Evolutionary conservation across 805 yeast species (phyloP), one percentile per base, ranked within the genome.

Genomic region (Saccharomyces paradoxus): DNA sequence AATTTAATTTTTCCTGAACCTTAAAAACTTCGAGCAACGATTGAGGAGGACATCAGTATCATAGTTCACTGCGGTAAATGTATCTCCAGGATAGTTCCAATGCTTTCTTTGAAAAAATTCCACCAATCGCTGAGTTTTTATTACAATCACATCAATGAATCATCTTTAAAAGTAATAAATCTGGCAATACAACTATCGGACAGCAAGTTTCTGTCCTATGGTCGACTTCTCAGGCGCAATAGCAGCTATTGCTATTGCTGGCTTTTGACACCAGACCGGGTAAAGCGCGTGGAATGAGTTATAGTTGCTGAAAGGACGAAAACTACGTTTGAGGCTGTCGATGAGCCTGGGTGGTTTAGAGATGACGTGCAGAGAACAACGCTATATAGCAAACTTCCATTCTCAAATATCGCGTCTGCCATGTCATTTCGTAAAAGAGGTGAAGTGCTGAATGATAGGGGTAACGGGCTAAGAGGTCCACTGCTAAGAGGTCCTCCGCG

Each of bases 381-480:
- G 24, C 4, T 37, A 12, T 17, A 21, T 37, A 7, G 10, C 24
- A 37, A 21, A 17, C 6, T 37, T 17, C 4, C 4, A 12, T 8
- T 12, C 17, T 17, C 10, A 49, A n/a, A 49, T 31, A 14, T 27
- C n/a, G 26, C 14, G 12, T 48, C 13, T 13, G 12, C 24, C 13
- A 81, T 82, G 86, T 81, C 86, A 0, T 82, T 82, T 59, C 76
- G 84, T 61, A 81, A 76, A 60, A 74, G 86, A 69, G 77, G 82
- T 27, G 86, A 82, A 46, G 75, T 78, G 32, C 30, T 63, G 27
- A 62, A 64, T 37, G 62, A 62, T 17, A 57, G 60, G 8, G 56
- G 44, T 21, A 17, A 24, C 12, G 22, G 44, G 4, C 44, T 10
- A 9, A 37, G 44, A 37, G 7, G 22, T 17, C 24, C 44, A 37